Percentiles rank a stretch among this genome's conserved stretches.
phyloP scores from a whole-genome alignment of 2,329 filamentous ascomycete genomes.

The Botrytis tulipae region DNA sequence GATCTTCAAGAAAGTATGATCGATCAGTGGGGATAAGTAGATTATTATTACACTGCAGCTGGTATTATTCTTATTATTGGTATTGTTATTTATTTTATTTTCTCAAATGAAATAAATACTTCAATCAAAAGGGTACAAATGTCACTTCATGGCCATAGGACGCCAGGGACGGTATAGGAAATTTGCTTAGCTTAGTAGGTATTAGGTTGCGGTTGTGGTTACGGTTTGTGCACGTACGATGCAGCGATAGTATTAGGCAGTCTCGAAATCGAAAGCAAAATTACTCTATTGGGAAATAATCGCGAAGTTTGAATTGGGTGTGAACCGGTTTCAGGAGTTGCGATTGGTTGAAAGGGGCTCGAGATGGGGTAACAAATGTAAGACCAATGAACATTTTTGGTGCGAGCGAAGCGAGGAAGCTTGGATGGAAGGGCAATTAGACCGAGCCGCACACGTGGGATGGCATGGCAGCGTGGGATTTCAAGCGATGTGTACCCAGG shows the following conservation, averaged over 20 bases:
- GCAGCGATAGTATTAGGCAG: conserved; percentile 6
- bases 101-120: neutral
- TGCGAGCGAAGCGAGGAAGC: neutral
- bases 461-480: neutral
- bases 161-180: neutral
- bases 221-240: conserved; percentile 10
- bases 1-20: neutral
- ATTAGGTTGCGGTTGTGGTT: neutral
- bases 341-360: conserved; percentile 10
- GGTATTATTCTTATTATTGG: neutral
- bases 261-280: neutral
- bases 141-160: neutral
- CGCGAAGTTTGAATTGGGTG: conserved; percentile 16
- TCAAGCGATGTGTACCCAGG: neutral
- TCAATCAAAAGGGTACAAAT: neutral
- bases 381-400: conserved; percentile 3
- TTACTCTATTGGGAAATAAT: conserved; percentile 19
- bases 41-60: neutral
- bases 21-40: neutral
- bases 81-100: neutral
- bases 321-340: conserved; percentile 17
- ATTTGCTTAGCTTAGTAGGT: neutral
- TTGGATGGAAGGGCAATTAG: neutral
- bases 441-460: conserved; percentile 10
- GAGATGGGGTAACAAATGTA: neutral